A percentile compares a stretch with the other conserved stretches of the same genome.
These are phyloP conservation scores for Funneliformis mosseae DNA, from an alignment of 192 early-diverging fungal species.

Conservation along the genomic window DNA sequence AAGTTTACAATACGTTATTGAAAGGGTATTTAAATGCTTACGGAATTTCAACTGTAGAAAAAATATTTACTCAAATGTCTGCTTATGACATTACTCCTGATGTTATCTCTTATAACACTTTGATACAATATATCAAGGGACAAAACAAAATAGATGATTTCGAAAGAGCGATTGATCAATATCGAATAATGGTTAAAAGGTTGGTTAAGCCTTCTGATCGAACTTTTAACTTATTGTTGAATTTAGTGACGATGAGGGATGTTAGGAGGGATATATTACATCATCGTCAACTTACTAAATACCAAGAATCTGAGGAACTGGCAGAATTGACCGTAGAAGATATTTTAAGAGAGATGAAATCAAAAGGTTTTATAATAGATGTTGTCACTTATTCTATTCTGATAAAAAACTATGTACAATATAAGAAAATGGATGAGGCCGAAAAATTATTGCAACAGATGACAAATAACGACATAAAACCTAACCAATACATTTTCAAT, in stretches of 20 bases:
- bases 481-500: constrained; percentile 27
- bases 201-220: constrained; percentile 19
- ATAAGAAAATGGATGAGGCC: constrained; percentile 22
- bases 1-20: constrained; percentile 26
- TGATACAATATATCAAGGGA: constrained; percentile 26
- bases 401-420: constrained; percentile 15
- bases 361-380: neutral
- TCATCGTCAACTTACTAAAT: neutral
- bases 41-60: neutral
- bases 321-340: neutral
- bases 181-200: constrained; percentile 17
- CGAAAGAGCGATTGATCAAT: constrained; percentile 22
- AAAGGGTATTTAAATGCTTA: constrained; percentile 12
- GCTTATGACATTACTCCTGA: constrained; percentile 11
- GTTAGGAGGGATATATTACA: neutral
- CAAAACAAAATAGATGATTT: constrained; percentile 15
- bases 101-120: constrained; percentile 26
- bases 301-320: neutral
- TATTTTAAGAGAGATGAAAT: constrained; percentile 18
- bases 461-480: neutral
- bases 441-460: constrained; percentile 22
- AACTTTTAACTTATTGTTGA: constrained; percentile 22
- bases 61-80: constrained; percentile 14
- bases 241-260: neutral
- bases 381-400: constrained; percentile 23